Evolutionary conservation across 2,329 filamentous ascomycete species (phyloP).

Genomic region (Phoma sp.): DNA sequence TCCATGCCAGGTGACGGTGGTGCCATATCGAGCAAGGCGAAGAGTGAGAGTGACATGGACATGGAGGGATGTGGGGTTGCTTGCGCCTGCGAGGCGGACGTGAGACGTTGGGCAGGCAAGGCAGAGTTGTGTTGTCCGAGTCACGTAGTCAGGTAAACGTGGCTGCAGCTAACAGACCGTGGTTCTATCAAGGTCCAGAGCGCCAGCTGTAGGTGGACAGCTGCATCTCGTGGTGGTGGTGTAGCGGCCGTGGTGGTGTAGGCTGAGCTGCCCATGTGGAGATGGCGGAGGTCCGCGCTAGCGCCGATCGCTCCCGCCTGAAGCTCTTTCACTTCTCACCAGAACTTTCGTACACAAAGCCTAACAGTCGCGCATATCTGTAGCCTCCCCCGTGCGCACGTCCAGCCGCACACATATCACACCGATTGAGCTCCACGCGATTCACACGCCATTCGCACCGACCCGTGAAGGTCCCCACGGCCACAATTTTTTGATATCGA

Average conservation of each 20-base stretch:
- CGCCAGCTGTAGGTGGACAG: neutral
- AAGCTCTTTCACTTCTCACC: slow-evolving; percentile 26
- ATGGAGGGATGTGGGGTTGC: neutral
- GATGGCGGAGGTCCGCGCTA: slow-evolving; percentile 9
- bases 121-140: neutral
- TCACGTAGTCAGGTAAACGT: neutral
- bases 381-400: neutral
- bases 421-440: neutral
- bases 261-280: slow-evolving; percentile 1
- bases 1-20: slow-evolving; percentile 24
- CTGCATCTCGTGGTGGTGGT: neutral
- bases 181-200: neutral
- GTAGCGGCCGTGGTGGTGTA: neutral
- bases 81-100: slow-evolving; percentile 5
- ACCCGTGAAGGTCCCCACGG: neutral
- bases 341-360: slow-evolving; percentile 2
- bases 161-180: neutral
- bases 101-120: neutral
- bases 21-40: slow-evolving; percentile 31
- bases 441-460: neutral
- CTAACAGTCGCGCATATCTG: neutral
- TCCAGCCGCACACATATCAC: neutral
- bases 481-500: slow-evolving; percentile 1
- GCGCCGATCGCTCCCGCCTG: slow-evolving; percentile 6
- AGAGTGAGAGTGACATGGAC: slow-evolving; percentile 22